phyloP scores from a whole-genome alignment of 2,329 filamentous ascomycete genomes.

The Xylaria sp. region DNA sequence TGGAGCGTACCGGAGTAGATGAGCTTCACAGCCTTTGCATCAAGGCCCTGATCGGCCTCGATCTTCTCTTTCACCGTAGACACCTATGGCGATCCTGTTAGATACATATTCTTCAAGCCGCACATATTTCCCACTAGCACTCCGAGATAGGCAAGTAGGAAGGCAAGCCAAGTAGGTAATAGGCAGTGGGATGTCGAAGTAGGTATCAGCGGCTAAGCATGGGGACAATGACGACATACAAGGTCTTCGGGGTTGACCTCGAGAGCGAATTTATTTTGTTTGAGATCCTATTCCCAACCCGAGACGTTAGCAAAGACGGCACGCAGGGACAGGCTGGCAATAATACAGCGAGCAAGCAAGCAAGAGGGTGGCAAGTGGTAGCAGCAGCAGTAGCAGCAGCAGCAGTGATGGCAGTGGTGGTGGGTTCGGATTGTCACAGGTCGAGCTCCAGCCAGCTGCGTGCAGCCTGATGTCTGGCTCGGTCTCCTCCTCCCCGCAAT shows the following conservation, averaged over 20 bases:
- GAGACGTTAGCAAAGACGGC: constrained; percentile 12
- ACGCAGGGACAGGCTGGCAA: not conserved
- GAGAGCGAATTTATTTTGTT: constrained; percentile 97
- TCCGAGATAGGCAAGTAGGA: constrained; percentile 10
- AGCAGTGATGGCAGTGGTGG: not conserved
- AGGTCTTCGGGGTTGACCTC: constrained; percentile 92
- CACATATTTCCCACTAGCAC: not conserved
- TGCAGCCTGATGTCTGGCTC: constrained; percentile 23
- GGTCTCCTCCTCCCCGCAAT: constrained; percentile 17
- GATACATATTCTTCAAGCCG: constrained; percentile 16
- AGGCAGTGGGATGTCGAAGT: constrained; percentile 9
- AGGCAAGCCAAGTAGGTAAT: not conserved
- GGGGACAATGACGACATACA: constrained; percentile 62
- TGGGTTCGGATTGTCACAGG: constrained; percentile 24
- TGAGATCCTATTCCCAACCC: constrained; percentile 74
- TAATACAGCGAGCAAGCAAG: constrained; percentile 11
- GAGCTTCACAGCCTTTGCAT: constrained; percentile 86
- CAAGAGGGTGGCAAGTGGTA: too few relatives aligned
- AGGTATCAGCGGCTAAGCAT: constrained; percentile 17
- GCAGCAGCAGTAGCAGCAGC: too few relatives aligned
- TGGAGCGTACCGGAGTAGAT: constrained; percentile 87
- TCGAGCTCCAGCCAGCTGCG: constrained; percentile 26
- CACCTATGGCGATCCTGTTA: constrained; percentile 63
- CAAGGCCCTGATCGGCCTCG: constrained; percentile 90
- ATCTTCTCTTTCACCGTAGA: constrained; percentile 93